phyloP scores from a whole-genome alignment of 2,329 filamentous ascomycete genomes.

The Phoma sp. region DNA sequence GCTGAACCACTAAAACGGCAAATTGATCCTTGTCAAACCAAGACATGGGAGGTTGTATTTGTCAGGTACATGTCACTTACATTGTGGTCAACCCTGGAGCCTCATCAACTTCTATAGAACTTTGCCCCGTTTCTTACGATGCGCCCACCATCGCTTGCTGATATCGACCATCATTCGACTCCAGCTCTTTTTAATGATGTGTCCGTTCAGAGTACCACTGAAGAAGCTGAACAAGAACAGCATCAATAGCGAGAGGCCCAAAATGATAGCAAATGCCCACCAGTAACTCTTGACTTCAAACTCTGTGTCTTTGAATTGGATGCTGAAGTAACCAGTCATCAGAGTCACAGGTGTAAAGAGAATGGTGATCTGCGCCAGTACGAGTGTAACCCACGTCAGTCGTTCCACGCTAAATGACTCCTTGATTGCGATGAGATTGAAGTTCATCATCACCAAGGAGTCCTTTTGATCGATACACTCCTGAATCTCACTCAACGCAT shows the following conservation, averaged over 20 bases:
- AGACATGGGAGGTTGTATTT: slow-evolving; percentile 5
- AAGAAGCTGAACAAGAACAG: slow-evolving; percentile 65
- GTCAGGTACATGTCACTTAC: background rate
- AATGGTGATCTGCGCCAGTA: slow-evolving; percentile 77
- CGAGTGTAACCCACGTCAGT: slow-evolving; percentile 73
- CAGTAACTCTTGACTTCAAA: slow-evolving; percentile 72
- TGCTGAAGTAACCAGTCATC: slow-evolving; percentile 77
- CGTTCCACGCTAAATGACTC: slow-evolving; percentile 76
- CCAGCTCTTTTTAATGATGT: slow-evolving; percentile 57
- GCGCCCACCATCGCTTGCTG: slow-evolving; percentile 34
- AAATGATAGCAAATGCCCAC: slow-evolving; percentile 70
- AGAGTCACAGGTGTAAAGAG: slow-evolving; percentile 78
- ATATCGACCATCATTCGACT: slow-evolving; percentile 39
- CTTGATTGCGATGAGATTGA: slow-evolving; percentile 78
- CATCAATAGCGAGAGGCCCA: slow-evolving; percentile 64
- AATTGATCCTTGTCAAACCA: slow-evolving; percentile 2
- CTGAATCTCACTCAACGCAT: slow-evolving; percentile 68
- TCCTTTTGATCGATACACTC: slow-evolving; percentile 74
- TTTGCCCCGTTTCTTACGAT: slow-evolving; percentile 33
- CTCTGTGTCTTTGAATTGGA: slow-evolving; percentile 66
- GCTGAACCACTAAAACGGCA: background rate
- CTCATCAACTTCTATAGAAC: slow-evolving; percentile 1
- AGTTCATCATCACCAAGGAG: slow-evolving; percentile 74
- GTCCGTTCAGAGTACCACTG: slow-evolving; percentile 65
- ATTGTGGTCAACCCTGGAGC: too few species aligned